Evolutionary conservation across 78 protist genomes (phyloP), one percentile per base, ranked within the genome.

Genomic region (Dictyostelium citrinum): DNA sequence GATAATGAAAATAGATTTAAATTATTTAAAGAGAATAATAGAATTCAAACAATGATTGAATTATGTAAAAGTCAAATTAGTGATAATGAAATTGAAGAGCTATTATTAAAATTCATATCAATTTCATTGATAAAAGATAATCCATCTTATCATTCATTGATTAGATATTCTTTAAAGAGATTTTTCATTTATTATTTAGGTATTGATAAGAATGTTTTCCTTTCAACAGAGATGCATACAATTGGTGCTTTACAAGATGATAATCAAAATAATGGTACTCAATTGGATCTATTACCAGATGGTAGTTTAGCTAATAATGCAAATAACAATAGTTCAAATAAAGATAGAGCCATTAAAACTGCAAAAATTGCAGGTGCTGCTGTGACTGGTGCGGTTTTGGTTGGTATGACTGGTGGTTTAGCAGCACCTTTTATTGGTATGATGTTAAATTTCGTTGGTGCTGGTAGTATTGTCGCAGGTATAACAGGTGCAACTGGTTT

Each of bases 351-450:
- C 14, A 39, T 86, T 35, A 86, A 86, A 43, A 80, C 84, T 2
- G 92, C 55, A n/a, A 86, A 86, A 16, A 86, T 86, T 20, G 92
- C 84, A 22, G 92, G 92, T 58, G 92, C 92, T 2, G 92, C 92
- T 6, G 92, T 86, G 11, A 77, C 92, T 61, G 92, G 92, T 77
- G 92, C 84, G 0, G 84, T 86, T 6, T 35, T 86, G 0, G 92
- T 86, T 29, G 92, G 92, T 43, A 37, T 86, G 33, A 86, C 84
- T 20, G 92, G 92, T 29, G 92, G 92, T 8, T 77, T 86, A 12
- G 92, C 92, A 0, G 84, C 84, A 3, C 92, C 92, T 17, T 86
- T 86, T 12, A 51, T 86, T 61, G 92, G 92, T 17, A 37, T 60
- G 14, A 82, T 86, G 17, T 43, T 86, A 16, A 60, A 35, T 24